These are phyloP conservation scores for Cucumis sativus DNA, from an alignment of 306 rosid genomes.

Conservation along the genomic window Cucumber_9930_V3 NC_026660.2:19712001-19712500, in stretches of 20 bases:
- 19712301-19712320: background rate
- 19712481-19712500: background rate
- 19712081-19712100: background rate
- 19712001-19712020: background rate
- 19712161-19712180: background rate
- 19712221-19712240: background rate
- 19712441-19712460: background rate
- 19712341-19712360: background rate
- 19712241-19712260: background rate
- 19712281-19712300: background rate
- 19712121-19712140: too few relatives aligned
- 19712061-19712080: background rate
- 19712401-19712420: background rate
- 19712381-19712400: background rate
- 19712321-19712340: background rate
- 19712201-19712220: background rate
- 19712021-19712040: background rate
- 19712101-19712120: background rate
- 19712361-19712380: background rate
- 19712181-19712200: background rate
- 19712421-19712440: background rate
- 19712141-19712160: too few relatives aligned
- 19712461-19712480: background rate
- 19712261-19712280: background rate
- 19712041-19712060: background rate